Base-by-base conservation (phyloP, 192 early-diverging fungal species). In the Coemansia sp. region DNA sequence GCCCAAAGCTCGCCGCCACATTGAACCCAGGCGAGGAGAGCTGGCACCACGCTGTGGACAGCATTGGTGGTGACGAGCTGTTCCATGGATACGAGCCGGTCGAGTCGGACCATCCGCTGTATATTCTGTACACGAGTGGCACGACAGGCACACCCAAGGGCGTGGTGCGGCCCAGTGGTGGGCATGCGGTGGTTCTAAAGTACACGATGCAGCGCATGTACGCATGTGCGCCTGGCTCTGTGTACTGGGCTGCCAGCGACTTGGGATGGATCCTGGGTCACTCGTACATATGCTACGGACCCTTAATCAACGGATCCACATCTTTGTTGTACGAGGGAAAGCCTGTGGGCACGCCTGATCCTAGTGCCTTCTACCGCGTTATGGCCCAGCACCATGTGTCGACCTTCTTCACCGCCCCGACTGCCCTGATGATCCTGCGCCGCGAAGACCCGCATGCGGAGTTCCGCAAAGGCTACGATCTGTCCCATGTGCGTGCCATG, bases 241-340 rank as follows among this genome's bases (percentile, higher is more conserved):
- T 84, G 22, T 83, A 93, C 52, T 93, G 92, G 67, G 83, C 88
- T 5, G 87, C 91, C 8, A 88, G 86, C 67, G 94, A 96, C 69
- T 87, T 93, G 61, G 92, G 92, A 39, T 95, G 93, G 94, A 88
- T 88, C 12, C 88, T 93, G 5, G 93, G 94, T 41, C 91, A 93
- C 70, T 88, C 86, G 11, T 94, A 90, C 63, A 88, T 90, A 25
- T 85, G 88, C 12, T 94, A 94, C 62, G 93, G 86, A 0, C 94
- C 93, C 21, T 72, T 96, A 56, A 57, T 93, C 14, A 76, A 83
- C 37, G 93, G 94, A 17, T 84, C 84, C 53, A 89, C 88, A 1
- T 90, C 90, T 6, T 80, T 96, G 1, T 65, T 94, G n/a, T 95
- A 88, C 63, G 94, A 96, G 62, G 93, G 93, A 29, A 94, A 93